Evolutionary conservation across 306 rosid genomes (phyloP), one percentile per base, ranked within the genome.

Genomic region (Gillenia trifoliata): DNA sequence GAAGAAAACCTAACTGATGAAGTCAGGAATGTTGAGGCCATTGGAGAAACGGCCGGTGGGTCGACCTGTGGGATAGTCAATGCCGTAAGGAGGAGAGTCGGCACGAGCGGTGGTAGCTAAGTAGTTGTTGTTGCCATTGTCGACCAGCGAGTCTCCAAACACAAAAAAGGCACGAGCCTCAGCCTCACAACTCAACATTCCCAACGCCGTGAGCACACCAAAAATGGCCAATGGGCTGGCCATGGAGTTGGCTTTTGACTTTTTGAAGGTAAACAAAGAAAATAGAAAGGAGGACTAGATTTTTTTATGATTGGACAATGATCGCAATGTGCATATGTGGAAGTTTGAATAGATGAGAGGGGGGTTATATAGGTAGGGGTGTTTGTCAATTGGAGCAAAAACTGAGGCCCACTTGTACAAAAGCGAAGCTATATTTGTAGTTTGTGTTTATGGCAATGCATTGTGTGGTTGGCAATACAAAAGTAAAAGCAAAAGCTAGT

Each of bases 1-100:
- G 28, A 29, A 50, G 22, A 25, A 60, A 70, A 55, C 75, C 57
- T 50, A 71, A 91, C 97, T 78, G 78, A 92, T 87, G n/a, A 84
- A 52, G 77, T 93, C 98, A 33, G 97, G 97, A 60, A 93, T 93
- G 82, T 87, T 93, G 1, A 73, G 76, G 92, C 98, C 98, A 64
- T 93, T 93, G 16, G 98, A 93, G 84, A 93, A 93, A 63, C 98
- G 96, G 31, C 96, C 98, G 0, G 94, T 93, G 64, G 98, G 87
- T 13, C 83, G 81, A 23, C 83, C 85, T 5, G 87, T 81, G 4
- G 98, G 91, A 38, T 67, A 89, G 79, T 93, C 98, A 41, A 93
- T 72, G 79, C 98, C 98, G 45, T 93, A 93, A 7, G 98, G 98
- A 0, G 81, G 86, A 64, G 89, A 23, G 5, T 93, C 98, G 0